Evolutionary conservation across 371 early-diverging fungal genomes (phyloP), one percentile per base, ranked within the genome.

Genomic region (Synchytrium microbalum): DNA sequence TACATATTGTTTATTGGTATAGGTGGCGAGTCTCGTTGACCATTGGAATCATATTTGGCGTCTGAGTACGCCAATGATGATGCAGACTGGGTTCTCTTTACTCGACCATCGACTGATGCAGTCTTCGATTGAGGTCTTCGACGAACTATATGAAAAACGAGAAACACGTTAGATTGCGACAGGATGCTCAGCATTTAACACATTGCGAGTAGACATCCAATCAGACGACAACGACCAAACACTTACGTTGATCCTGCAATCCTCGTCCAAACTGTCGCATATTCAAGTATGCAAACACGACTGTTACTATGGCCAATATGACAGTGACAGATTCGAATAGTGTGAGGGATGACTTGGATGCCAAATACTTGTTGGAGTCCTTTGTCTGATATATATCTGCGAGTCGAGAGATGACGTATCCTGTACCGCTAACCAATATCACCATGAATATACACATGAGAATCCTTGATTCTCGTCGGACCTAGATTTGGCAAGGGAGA

Each of bases 251-350:
- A 54, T 69, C 67, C 67, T 67, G 74, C 60, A 76, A 59, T 0
- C 79, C 79, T 64, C 74, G 73, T 52, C 79, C 79, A 69, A 79
- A 79, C 62, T 77, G 70, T 32, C 67, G 66, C 59, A 74, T 71
- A 58, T 72, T 74, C 52, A 79, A 53, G 26, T 75, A 61, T 25
- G 72, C 80, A n/a, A 71, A 65, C 1, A 68, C 72, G 61, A 76
- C 69, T 1, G 80, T 76, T 8, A 70, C 70, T 26, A 72, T 31
- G n/a, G 59, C 32, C 32, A 75, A 33, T 1, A 66, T 23, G 3
- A 75, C 27, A 32, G 75, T 74, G 8, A 77, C 29, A n/a, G 61
- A 62, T 68, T 72, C 72, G 58, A 79, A 79, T 66, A 79, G 62
- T 0, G 76, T 75, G 56, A 79, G 58, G 13, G 73, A 73, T 13